Evolutionary conservation across 2,329 filamentous ascomycete species (phyloP), one percentile per base, ranked within the genome.

Genomic region (Penicillium palitans): DNA sequence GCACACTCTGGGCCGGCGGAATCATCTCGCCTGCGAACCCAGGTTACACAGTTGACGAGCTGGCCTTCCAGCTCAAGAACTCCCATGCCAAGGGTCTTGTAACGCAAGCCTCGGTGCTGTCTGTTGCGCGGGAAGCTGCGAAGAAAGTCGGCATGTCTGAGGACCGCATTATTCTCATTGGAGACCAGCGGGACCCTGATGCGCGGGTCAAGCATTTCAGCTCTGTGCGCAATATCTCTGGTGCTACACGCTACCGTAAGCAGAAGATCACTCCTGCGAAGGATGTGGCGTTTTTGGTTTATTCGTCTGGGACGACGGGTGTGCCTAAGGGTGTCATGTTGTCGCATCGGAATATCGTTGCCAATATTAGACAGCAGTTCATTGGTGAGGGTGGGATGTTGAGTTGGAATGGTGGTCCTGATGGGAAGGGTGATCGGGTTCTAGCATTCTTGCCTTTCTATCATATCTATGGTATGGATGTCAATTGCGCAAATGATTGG

Each of bases 311-410:
- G 8, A 98, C 93, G 0, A 97, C 93, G 0, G 93, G 93, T 2
- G 79, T 92, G 51, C 93, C 93, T 0, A 98, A 98, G 75, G 93
- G 93, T 17, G 93, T 97, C 15, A 90, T 91, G 84, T 80, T 97
- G 33, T 89, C 86, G 8, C 93, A 98, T 75, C 75, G 78, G 63
- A 97, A 97, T 72, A 87, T 96, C 59, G 84, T 96, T 12, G 79
- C 90, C 59, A 96, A 96, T 73, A 71, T 87, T 7, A 65, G 84
- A 31, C 87, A 90, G 75, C 70, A 81, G 29, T 72, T 74, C 1
- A 69, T 75, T 27, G 77, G 81, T 5, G 88, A 91, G 57, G 79
- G 76, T 1, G 78, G 77, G 0, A 80, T 85, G 44, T 72, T 90
- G 55, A 79, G 76, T 21, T 84, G 84, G 72, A 78, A 83, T 40